Base-by-base conservation (phyloP, 805 yeast genomes). In the Lachancea lanzarotensis region DNA sequence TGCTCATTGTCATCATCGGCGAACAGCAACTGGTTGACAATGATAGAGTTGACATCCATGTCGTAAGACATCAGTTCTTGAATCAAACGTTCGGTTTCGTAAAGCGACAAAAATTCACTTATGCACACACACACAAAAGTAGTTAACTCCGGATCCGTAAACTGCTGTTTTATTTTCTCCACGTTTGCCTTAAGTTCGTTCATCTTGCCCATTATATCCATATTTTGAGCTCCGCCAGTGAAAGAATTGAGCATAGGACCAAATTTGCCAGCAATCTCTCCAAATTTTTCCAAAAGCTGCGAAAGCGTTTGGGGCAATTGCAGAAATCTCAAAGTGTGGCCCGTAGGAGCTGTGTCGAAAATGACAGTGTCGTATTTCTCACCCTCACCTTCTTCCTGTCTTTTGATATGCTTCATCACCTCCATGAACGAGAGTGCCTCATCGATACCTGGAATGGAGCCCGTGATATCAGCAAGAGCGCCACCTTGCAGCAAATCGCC, bases 301-400 rank as follows among this genome's bases (percentile, higher is more conserved):
- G 89, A 95, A 50, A 93, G 71, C 3, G 96, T 90, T 25, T 95
- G 78, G 32, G 99, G 99, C 59, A 93, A 78, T 67, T 90, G 96
- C 64, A 93, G 74, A 66, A 93, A 93, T 59, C 99, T 79, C 56
- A 93, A 73, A 2, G 98, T 93, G 68, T 93, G 99, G 31, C 99
- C 99, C 0, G 99, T 93, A 56, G 99, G 99, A 0, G 99, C 98
- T n/a, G 99, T 93, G 66, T 93, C 99, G 60, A 93, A 93, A 53
- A 93, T 88, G 52, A 93, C 90, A 8, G 95, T 88, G 54, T 85
- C 88, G 63, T 84, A 93, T 38, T 73, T 73, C 25, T 65, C 68
- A 25, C 65, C 60, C 17, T 61, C 60, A 16, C 68, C 68, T 20
- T 54, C 54, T 51, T 72, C 72, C 68, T 85, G 93, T 53, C 77